Conservation (phyloP, 2,329 filamentous ascomycete genomes). For the Aureobasidium pullulans region DNA sequence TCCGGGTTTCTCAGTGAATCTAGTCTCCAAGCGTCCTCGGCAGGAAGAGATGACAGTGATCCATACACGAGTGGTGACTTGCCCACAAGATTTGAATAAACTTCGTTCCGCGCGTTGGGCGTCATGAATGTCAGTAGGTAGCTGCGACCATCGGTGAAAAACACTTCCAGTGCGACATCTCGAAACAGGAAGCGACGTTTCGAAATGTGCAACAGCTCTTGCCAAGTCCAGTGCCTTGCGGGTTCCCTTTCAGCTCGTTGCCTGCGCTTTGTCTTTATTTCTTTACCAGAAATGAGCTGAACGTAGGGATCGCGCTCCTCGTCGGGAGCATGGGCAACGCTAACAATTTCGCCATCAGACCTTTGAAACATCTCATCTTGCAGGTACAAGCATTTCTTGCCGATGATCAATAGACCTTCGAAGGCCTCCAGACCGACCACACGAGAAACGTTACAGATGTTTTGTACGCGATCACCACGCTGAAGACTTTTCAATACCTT, state of each 20-base stretch:
- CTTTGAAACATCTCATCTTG: constrained; percentile 96
- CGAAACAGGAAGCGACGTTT: constrained; percentile 93
- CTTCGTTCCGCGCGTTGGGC: constrained; percentile 64
- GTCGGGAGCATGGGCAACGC: constrained; percentile 84
- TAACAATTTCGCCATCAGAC: constrained; percentile 90
- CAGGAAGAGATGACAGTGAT: constrained; percentile 51
- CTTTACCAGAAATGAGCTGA: constrained; percentile 78
- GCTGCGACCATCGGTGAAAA: constrained; percentile 93
- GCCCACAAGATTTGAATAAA: constrained; percentile 66
- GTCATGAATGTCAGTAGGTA: constrained; percentile 85
- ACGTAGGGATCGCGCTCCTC: constrained; percentile 95
- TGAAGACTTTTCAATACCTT: constrained; percentile 94
- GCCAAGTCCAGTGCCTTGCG: constrained; percentile 87
- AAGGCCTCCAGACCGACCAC: constrained; percentile 90
- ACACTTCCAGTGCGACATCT: constrained; percentile 93
- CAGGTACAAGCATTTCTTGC: constrained; percentile 86
- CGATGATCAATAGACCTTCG: constrained; percentile 87
- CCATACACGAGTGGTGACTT: constrained; percentile 68
- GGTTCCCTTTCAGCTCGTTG: constrained; percentile 52
- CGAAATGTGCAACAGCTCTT: constrained; percentile 87
- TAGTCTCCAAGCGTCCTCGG: constrained; percentile 85
- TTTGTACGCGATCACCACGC: constrained; percentile 83
- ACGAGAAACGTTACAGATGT: constrained; percentile 90
- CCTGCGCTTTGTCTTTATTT: constrained; percentile 51
- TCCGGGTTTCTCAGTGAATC: constrained; percentile 70